Evolutionary conservation across 116 monocot species (phyloP).

Genomic region (Papilionanthe hybrid): DNA sequence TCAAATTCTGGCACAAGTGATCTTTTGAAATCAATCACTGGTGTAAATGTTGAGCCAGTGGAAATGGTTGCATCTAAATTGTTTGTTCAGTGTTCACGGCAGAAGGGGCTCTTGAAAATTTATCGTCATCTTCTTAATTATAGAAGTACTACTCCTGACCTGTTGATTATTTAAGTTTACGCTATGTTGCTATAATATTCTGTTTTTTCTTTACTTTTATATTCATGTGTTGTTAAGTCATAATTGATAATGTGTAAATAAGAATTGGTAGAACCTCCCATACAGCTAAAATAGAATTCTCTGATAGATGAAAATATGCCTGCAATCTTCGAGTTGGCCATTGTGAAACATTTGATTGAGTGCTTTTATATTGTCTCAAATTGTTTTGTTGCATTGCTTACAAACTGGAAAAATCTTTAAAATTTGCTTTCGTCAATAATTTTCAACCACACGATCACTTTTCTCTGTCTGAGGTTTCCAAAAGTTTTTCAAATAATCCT

Average conservation of each 20-base stretch:
- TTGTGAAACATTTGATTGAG: background rate
- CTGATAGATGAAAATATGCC: background rate
- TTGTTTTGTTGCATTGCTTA: background rate
- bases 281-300: background rate
- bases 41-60: constrained; percentile 85
- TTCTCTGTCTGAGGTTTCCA: too few relatives aligned
- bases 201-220: background rate
- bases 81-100: constrained; percentile 96
- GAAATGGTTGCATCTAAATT: constrained; percentile 91
- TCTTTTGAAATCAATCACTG: constrained; percentile 92
- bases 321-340: background rate
- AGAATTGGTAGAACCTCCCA: background rate
- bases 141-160: constrained; percentile 46
- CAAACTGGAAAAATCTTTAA: background rate
- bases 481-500: too few relatives aligned
- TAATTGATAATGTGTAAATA: background rate
- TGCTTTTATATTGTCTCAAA: background rate
- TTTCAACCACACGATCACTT: too few relatives aligned
- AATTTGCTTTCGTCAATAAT: background rate
- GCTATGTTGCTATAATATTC: background rate
- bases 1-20: constrained; percentile 75
- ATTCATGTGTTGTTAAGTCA: background rate
- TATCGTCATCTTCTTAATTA: constrained; percentile 97
- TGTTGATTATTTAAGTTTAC: background rate
- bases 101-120: constrained; percentile 87